Evolutionary conservation across 257 asterid species (phyloP).

Genomic region (Scutellaria baicalensis): DNA sequence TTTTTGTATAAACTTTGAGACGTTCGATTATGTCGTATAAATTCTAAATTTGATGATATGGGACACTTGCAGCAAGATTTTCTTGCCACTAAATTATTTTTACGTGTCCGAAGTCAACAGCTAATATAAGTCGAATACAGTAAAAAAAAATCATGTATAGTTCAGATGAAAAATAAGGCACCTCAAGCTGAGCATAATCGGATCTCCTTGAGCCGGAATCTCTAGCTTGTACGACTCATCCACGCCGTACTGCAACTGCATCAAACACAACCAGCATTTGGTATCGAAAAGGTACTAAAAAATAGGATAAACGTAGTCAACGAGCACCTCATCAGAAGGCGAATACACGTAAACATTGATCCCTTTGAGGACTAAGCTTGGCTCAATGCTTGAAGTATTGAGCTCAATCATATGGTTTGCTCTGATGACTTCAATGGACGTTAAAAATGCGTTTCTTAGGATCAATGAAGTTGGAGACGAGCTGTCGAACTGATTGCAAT

Average conservation of each 20-base stretch:
- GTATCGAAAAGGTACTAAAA: not conserved
- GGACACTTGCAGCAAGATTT: too few relatives aligned
- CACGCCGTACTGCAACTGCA: conserved; percentile 69
- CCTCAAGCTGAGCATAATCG: conserved; percentile 60
- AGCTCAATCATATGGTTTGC: conserved; percentile 44
- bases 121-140: too few relatives aligned
- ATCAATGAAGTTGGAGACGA: conserved; percentile 41
- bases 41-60: too few relatives aligned
- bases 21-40: too few relatives aligned
- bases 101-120: too few relatives aligned
- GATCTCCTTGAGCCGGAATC: conserved; percentile 41
- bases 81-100: too few relatives aligned
- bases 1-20: too few relatives aligned
- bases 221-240: conserved; percentile 71
- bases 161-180: not conserved
- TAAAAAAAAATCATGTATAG: too few relatives aligned
- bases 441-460: conserved; percentile 65
- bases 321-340: conserved; percentile 53
- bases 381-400: conserved; percentile 29
- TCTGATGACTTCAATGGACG: conserved; percentile 34
- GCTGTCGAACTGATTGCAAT: conserved; percentile 61
- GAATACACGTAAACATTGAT: conserved; percentile 51
- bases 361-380: conserved; percentile 51
- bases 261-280: not conserved
- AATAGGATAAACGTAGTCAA: not conserved